Conservation (phyloP, 129 eudicot species). For the Flaveria brownii region DNA sequence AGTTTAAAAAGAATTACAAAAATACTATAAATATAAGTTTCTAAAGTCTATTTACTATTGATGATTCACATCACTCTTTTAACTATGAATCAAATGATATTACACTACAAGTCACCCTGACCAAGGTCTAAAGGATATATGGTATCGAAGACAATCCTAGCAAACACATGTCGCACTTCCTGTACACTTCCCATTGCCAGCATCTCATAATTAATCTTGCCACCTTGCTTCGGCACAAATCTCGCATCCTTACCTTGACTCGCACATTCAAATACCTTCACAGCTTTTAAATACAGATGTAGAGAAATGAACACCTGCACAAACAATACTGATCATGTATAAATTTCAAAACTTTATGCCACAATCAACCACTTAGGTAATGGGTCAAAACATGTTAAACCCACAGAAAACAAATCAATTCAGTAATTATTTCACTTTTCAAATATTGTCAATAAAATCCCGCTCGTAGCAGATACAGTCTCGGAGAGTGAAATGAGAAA, state of each 20-base stretch:
- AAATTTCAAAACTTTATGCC: not conserved
- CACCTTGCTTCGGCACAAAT: slow-evolving; percentile 70
- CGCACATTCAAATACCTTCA: slow-evolving; percentile 78
- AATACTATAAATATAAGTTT: not conserved
- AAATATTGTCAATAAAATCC: no score
- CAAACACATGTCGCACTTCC: slow-evolving; percentile 86
- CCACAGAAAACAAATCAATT: not conserved
- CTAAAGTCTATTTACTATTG: not conserved
- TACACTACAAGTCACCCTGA: not conserved
- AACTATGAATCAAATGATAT: not conserved
- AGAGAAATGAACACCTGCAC: slow-evolving; percentile 74
- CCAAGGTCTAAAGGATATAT: slow-evolving; percentile 52
- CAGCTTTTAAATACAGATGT: slow-evolving; percentile 51
- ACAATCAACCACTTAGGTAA: not conserved
- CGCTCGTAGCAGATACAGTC: no score
- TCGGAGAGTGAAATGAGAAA: no score
- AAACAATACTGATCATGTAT: slow-evolving; percentile 6
- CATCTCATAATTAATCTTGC: slow-evolving; percentile 59
- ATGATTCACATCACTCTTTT: not conserved
- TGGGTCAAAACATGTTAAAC: not conserved
- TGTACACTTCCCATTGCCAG: slow-evolving; percentile 62
- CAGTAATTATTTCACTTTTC: not conserved
- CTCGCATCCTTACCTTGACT: slow-evolving; percentile 47
- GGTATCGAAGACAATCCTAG: slow-evolving; percentile 85
- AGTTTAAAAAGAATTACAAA: not conserved